Evolutionary conservation across 1,139 yeast genomes (phyloP).

Genomic region (Candida smagusa): DNA sequence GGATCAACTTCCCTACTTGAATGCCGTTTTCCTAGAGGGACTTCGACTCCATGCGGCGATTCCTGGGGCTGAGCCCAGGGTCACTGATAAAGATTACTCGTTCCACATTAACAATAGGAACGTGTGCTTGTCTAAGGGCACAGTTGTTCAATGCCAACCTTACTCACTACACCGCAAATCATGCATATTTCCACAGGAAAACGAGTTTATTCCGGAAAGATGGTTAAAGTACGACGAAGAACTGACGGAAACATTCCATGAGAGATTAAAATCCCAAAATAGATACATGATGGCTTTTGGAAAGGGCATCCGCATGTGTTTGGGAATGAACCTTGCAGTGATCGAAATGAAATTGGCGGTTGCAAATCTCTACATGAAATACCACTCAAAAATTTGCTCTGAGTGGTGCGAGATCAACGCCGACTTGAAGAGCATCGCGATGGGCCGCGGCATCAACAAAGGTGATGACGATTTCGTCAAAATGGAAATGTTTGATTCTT

Average conservation of each 20-base stretch:
- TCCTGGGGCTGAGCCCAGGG: slow-evolving; percentile 72
- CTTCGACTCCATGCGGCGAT: slow-evolving; percentile 65
- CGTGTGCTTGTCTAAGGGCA: slow-evolving; percentile 48
- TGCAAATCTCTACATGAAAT: slow-evolving; percentile 54
- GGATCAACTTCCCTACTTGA: slow-evolving; percentile 52
- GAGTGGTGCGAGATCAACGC: slow-evolving; percentile 42
- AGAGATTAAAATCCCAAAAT: slow-evolving; percentile 44
- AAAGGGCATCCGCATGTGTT: slow-evolving; percentile 71
- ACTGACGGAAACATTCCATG: slow-evolving; percentile 26
- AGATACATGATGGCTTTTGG: slow-evolving; percentile 68
- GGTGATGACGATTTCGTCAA: slow-evolving; percentile 35
- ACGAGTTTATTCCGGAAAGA: slow-evolving; percentile 55
- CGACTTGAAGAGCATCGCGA: slow-evolving; percentile 4
- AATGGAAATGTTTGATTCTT: slow-evolving; percentile 52
- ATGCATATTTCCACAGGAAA: slow-evolving; percentile 48
- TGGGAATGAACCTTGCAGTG: slow-evolving; percentile 67
- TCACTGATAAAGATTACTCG: slow-evolving; percentile 31
- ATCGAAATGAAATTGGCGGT: slow-evolving; percentile 62
- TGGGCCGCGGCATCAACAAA: slow-evolving; percentile 8
- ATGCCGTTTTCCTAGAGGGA: slow-evolving; percentile 58
- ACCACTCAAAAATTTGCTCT: slow-evolving; percentile 28
- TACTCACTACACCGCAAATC: slow-evolving; percentile 59
- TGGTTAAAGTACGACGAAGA: slow-evolving; percentile 49
- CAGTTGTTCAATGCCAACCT: slow-evolving; percentile 63
- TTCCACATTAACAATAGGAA: slow-evolving; percentile 18